Conservation (phyloP, 2,329 filamentous ascomycete genomes). For the Aspergillus ochraceoroseus region DNA sequence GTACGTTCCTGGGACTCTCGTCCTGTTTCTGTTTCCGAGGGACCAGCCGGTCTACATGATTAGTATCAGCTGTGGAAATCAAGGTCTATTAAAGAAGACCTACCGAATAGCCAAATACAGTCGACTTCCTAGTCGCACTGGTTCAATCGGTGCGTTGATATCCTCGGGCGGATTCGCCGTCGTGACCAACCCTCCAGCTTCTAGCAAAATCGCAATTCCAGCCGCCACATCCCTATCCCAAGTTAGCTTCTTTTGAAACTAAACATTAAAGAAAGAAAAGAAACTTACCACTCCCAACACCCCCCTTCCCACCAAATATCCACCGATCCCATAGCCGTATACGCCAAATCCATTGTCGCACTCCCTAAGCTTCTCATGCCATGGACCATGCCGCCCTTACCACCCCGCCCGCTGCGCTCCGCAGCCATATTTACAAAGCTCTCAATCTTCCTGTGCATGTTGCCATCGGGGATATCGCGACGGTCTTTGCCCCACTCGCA, state of each 20-base stretch:
- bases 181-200: conserved; percentile 69
- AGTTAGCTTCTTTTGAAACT: too few species aligned
- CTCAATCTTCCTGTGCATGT: conserved; percentile 66
- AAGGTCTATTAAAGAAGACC: conserved; percentile 15
- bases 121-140: conserved; percentile 60
- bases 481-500: conserved; percentile 80
- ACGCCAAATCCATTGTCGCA: conserved; percentile 69
- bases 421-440: conserved; percentile 71
- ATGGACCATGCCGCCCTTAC: conserved; percentile 73
- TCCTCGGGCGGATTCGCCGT: conserved; percentile 66
- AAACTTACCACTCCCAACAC: conserved; percentile 68
- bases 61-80: background rate
- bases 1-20: conserved; percentile 64
- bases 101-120: conserved; percentile 66
- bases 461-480: conserved; percentile 60
- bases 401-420: conserved; percentile 57
- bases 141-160: conserved; percentile 52
- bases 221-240: conserved; percentile 63
- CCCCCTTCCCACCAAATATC: conserved; percentile 82
- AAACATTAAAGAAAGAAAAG: background rate
- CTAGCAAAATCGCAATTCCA: conserved; percentile 65
- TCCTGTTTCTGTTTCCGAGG: conserved; percentile 57
- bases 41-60: conserved; percentile 56
- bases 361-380: conserved; percentile 67
- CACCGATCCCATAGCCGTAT: conserved; percentile 68